Conservation (phyloP, 2,329 filamentous ascomycete species). For the Geosmithia putterillii region DNA sequence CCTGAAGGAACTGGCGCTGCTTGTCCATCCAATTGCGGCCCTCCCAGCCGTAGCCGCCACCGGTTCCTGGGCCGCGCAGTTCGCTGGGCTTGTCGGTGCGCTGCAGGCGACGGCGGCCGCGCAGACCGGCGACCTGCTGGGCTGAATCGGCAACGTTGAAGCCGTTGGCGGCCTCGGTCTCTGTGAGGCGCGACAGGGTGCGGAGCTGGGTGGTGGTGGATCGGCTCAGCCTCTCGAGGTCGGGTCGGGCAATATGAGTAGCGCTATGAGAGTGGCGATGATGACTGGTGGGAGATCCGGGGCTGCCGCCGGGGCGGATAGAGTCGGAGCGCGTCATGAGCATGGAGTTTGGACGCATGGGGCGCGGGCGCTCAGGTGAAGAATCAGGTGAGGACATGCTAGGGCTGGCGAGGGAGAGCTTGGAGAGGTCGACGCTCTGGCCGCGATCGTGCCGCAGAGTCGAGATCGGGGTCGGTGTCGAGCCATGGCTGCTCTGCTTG, state of each 20-base stretch:
- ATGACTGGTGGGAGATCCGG: slow-evolving; percentile 15
- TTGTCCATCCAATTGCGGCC: slow-evolving; percentile 98
- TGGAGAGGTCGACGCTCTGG: slow-evolving; percentile 52
- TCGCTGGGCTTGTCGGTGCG: slow-evolving; percentile 45
- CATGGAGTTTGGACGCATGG: slow-evolving; percentile 48
- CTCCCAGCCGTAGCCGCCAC: slow-evolving; percentile 56
- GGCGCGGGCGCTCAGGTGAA: slow-evolving; percentile 26
- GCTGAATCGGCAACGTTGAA: slow-evolving; percentile 67
- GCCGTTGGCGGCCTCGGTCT: slow-evolving; percentile 63
- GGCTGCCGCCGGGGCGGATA: slow-evolving; percentile 22
- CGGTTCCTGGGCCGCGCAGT: slow-evolving; percentile 29
- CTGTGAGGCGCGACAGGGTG: slow-evolving; percentile 71
- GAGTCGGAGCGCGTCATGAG: slow-evolving; percentile 46
- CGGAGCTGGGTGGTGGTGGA: slow-evolving; percentile 85
- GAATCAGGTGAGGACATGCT: slow-evolving; percentile 23
- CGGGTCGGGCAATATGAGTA: slow-evolving; percentile 47
- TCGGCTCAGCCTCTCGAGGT: slow-evolving; percentile 71
- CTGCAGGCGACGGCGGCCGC: slow-evolving; percentile 74
- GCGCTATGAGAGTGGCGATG: slow-evolving; percentile 17
- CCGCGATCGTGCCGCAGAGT: slow-evolving; percentile 39
- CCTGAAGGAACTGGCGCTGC: slow-evolving; percentile 88
- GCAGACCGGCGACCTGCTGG: slow-evolving; percentile 78
- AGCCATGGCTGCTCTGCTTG: background rate
- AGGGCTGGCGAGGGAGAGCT: slow-evolving; percentile 31
- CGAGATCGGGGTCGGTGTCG: no score